phyloP scores from a whole-genome alignment of 2,329 filamentous ascomycete species.

The Paecilomyces variotii region DNA sequence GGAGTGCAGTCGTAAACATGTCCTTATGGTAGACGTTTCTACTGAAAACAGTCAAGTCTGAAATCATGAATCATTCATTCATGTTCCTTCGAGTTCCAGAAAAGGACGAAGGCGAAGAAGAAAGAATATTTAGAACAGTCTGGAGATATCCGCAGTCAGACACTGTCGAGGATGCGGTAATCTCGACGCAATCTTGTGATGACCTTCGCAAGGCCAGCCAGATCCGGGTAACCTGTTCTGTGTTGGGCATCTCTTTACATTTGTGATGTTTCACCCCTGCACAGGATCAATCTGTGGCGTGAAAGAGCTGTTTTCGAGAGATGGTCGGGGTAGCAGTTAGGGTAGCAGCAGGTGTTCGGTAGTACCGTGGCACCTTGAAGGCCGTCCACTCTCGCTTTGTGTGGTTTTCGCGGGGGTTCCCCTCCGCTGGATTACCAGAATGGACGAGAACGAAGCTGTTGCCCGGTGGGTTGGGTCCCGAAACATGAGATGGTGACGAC shows the following conservation, averaged over 20 bases:
- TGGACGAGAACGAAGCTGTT: background rate
- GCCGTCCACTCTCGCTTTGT: background rate
- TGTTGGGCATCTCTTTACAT: background rate
- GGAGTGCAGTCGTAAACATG: background rate
- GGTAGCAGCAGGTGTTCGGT: background rate
- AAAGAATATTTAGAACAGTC: background rate
- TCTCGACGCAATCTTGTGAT: background rate
- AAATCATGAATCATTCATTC: background rate
- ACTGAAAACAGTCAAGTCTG: background rate
- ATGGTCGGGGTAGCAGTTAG: background rate
- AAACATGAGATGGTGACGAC: background rate
- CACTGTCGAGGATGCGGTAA: background rate
- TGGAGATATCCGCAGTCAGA: background rate
- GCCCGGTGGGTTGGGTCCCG: background rate
- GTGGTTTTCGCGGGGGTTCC: background rate
- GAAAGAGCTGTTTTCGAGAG: background rate
- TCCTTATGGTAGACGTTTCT: background rate
- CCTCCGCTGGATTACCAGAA: background rate
- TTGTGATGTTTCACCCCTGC: background rate
- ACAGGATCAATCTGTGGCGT: background rate
- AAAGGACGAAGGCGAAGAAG: background rate
- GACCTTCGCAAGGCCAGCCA: background rate
- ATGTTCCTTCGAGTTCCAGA: background rate
- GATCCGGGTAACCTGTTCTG: background rate
- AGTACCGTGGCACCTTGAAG: background rate